Conservation (phyloP, 495 filamentous ascomycete species). For the Penicillium nucicola region DNA sequence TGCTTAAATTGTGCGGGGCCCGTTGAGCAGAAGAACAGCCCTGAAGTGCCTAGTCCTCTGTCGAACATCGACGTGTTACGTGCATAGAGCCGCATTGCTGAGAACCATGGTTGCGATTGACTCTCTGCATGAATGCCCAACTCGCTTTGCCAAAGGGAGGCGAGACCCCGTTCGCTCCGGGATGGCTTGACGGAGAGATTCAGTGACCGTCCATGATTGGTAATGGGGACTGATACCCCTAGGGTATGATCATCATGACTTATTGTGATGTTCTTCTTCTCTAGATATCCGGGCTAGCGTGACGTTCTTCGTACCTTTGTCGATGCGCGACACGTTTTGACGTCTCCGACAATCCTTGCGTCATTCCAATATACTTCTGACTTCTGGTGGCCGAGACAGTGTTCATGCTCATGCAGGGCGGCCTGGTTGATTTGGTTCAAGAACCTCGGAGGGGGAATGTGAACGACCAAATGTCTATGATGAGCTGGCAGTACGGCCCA, state of each 20-base stretch:
- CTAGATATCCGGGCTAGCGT: too few relatives aligned
- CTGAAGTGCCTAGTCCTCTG: constrained; percentile 1
- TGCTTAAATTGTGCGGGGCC: constrained; percentile 6
- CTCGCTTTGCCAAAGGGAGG: constrained; percentile 5
- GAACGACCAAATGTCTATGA: constrained; percentile 11
- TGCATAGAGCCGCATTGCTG: constrained; percentile 19
- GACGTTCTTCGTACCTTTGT: too few relatives aligned
- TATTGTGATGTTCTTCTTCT: not conserved
- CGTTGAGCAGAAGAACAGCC: not conserved
- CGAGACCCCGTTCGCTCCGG: constrained; percentile 1
- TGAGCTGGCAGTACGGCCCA: constrained; percentile 34
- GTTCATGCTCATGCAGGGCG: constrained; percentile 33
- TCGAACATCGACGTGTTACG: constrained; percentile 7
- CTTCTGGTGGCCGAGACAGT: constrained; percentile 6
- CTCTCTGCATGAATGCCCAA: constrained; percentile 23
- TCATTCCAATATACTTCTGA: too few relatives aligned
- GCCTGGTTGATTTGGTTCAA: constrained; percentile 19
- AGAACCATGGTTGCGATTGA: constrained; percentile 20
- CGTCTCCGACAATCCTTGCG: too few relatives aligned
- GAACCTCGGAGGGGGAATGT: too few relatives aligned
- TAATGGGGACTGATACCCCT: too few relatives aligned
- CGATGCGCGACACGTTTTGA: too few relatives aligned
- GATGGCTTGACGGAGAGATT: not conserved
- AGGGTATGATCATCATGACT: too few relatives aligned
- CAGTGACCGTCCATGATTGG: not conserved